phyloP scores from a whole-genome alignment of 352 stramenopile species.

The Blastocystis sp. region DNA sequence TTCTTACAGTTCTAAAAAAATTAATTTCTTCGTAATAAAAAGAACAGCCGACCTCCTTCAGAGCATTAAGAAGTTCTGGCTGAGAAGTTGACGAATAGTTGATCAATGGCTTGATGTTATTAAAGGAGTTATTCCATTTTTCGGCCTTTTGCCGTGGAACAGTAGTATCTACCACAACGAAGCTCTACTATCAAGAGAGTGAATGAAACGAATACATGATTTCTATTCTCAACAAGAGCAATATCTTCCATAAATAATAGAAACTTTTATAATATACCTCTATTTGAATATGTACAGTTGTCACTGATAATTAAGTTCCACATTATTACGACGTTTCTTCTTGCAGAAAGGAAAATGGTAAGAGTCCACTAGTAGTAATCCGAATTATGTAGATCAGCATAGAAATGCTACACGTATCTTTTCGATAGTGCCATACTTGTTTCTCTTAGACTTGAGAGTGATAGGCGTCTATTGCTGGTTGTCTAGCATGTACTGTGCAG shows the following conservation, averaged over 20 bases:
- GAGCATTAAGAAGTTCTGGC: not conserved
- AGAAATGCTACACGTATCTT: too few relatives aligned
- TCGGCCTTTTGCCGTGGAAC: not conserved
- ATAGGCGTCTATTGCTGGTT: too few relatives aligned
- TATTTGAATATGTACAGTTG: too few relatives aligned
- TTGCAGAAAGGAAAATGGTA: too few relatives aligned
- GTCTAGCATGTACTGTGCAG: too few relatives aligned
- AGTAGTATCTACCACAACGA: not conserved
- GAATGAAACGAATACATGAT: not conserved
- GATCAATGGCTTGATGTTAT: not conserved
- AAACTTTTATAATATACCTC: not conserved
- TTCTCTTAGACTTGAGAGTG: too few relatives aligned
- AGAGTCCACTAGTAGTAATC: too few relatives aligned
- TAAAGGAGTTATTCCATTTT: not conserved
- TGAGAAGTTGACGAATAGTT: not conserved
- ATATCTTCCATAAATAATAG: not conserved
- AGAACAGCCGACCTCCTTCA: not conserved
- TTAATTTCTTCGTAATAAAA: conserved; percentile 6
- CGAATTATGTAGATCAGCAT: too few relatives aligned
- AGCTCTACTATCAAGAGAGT: not conserved
- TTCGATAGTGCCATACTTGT: too few relatives aligned
- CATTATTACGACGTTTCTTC: too few relatives aligned
- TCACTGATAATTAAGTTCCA: too few relatives aligned
- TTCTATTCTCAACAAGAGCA: conserved; percentile 17
- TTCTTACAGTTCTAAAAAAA: not conserved